A percentile compares a stretch with the other conserved stretches of the same genome.
Evolutionary conservation across 805 yeast species (phyloP).

Genomic region (Yueomyces sinensis): DNA sequence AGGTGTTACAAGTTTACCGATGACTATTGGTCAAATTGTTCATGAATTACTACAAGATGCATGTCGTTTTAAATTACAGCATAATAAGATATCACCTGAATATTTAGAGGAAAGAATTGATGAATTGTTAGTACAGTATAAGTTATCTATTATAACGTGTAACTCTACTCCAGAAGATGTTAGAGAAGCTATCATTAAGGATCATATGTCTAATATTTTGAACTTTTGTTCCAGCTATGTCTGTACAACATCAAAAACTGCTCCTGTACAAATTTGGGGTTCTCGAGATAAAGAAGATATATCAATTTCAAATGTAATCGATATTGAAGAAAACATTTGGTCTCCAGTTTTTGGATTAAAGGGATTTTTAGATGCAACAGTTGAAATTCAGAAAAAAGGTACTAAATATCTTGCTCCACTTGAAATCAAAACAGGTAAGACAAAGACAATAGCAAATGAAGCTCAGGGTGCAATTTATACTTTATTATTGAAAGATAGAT

Average conservation of each 20-base stretch:
- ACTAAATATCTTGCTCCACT: conserved; percentile 52
- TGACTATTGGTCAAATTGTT: conserved; percentile 70
- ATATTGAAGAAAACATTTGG: conserved; percentile 84
- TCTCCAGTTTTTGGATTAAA: conserved; percentile 82
- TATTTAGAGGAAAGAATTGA: conserved; percentile 25
- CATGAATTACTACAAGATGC: conserved; percentile 56
- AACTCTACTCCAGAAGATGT: conserved; percentile 36
- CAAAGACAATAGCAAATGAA: conserved; percentile 51
- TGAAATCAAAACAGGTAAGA: conserved; percentile 80
- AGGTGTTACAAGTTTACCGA: conserved; percentile 49
- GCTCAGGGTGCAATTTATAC: conserved; percentile 84
- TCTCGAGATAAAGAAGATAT: conserved; percentile 27
- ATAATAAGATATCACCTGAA: conserved; percentile 18
- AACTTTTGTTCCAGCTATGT: conserved; percentile 40
- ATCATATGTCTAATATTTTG: conserved; percentile 39
- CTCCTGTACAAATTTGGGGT: conserved; percentile 15
- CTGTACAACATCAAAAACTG: conserved; percentile 18
- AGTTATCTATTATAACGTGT: conserved; percentile 42
- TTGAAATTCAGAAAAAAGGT: conserved; percentile 41
- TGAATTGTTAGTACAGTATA: conserved; percentile 28
- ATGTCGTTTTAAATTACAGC: conserved; percentile 23
- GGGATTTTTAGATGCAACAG: conserved; percentile 83
- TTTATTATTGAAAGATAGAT: conserved; percentile 64
- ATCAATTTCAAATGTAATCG: conserved; percentile 53
- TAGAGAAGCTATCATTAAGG: conserved; percentile 26